phyloP scores from a whole-genome alignment of 805 yeast species.

The Candida wancherniae region DNA sequence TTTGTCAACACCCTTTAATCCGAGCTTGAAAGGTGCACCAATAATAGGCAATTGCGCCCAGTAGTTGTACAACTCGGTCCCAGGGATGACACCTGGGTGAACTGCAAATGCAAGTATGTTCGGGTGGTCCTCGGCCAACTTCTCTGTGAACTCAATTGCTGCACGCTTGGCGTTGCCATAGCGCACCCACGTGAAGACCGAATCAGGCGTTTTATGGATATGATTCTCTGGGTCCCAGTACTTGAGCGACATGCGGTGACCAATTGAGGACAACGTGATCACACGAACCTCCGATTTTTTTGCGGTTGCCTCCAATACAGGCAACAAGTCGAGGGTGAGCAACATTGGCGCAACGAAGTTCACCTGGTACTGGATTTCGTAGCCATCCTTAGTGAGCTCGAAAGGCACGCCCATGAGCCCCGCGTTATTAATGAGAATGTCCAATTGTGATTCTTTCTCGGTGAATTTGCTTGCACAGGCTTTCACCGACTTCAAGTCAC shows the following conservation, averaged over 20 bases:
- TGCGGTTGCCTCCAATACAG: conserved; percentile 20
- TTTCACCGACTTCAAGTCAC: conserved; percentile 14
- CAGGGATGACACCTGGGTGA: conserved; percentile 37
- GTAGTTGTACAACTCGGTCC: conserved; percentile 29
- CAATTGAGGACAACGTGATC: conserved; percentile 29
- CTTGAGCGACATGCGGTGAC: conserved; percentile 24
- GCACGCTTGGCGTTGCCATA: conserved; percentile 35
- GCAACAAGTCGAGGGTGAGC: conserved; percentile 27
- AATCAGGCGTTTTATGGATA: conserved; percentile 23
- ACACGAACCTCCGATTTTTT: conserved; percentile 24
- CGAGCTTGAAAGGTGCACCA: conserved; percentile 17
- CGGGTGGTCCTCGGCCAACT: conserved; percentile 25
- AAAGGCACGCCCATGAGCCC: conserved; percentile 39
- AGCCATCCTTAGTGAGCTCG: conserved; percentile 31
- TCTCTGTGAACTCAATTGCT: conserved; percentile 26
- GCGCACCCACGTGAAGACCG: conserved; percentile 27
- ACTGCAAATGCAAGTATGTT: conserved; percentile 30
- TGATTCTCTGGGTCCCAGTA: conserved; percentile 23
- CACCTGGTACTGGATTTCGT: conserved; percentile 40
- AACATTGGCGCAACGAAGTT: conserved; percentile 33
- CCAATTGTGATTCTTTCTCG: conserved; percentile 23
- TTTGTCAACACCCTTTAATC: conserved; percentile 14
- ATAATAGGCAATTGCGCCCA: conserved; percentile 24
- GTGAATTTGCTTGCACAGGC: conserved; percentile 21
- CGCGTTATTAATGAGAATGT: conserved; percentile 37